A percentile compares a stretch with the other conserved stretches of the same genome.
These are phyloP conservation scores for Naganishia sp. DNA, from an alignment of 1,284 basidiomycete species.

Conservation along the genomic window DNA sequence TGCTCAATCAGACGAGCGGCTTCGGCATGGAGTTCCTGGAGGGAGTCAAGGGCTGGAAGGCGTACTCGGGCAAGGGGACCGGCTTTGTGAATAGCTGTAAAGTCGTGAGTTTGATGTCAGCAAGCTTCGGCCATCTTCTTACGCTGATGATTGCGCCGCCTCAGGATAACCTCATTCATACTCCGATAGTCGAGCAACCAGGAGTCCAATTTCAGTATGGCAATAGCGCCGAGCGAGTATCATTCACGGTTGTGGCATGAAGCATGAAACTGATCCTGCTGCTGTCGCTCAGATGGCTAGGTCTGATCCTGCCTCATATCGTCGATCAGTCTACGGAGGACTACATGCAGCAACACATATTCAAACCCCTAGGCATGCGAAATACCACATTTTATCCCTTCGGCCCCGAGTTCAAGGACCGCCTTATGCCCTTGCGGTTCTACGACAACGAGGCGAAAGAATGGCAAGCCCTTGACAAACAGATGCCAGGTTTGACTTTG, in stretches of 20 bases:
- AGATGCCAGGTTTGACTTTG: conserved; percentile 37
- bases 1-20: conserved; percentile 46
- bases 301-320: conserved; percentile 40
- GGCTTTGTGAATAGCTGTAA: conserved; percentile 47
- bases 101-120: conserved; percentile 33
- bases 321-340: conserved; percentile 36
- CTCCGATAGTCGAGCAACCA: conserved; percentile 40
- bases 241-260: no score
- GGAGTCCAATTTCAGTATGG: conserved; percentile 42
- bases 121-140: neutral
- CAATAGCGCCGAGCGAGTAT: conserved; percentile 40
- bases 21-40: conserved; percentile 43
- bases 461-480: conserved; percentile 37
- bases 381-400: conserved; percentile 44
- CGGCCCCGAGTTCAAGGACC: conserved; percentile 31
- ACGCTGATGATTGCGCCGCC: conserved; percentile 2
- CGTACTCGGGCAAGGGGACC: conserved; percentile 34
- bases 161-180: conserved; percentile 44
- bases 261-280: no score
- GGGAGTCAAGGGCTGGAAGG: conserved; percentile 39
- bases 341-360: conserved; percentile 41
- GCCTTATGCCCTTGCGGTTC: conserved; percentile 29
- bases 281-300: conserved; percentile 39
- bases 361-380: conserved; percentile 43
- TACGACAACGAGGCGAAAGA: conserved; percentile 1